These are phyloP conservation scores for Didymosphaeria variabile DNA, from an alignment of 2,329 filamentous ascomycete genomes.

Conservation along the genomic window DNA sequence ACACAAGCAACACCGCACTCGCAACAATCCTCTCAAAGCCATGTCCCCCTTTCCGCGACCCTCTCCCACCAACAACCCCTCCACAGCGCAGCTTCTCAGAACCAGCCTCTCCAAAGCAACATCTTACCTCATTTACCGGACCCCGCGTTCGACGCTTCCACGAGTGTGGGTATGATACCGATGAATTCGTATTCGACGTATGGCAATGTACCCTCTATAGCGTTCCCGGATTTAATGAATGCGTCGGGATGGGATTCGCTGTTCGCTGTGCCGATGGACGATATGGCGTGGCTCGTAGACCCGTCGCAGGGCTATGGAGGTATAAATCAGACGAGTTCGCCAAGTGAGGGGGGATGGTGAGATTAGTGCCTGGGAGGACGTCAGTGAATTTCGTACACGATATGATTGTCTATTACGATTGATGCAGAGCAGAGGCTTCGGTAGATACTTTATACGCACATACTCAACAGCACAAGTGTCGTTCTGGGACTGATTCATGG, in stretches of 20 bases:
- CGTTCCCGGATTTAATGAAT: slow-evolving; percentile 39
- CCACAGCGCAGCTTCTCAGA: slow-evolving; percentile 5
- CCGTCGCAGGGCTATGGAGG: slow-evolving; percentile 27
- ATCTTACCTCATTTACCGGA: slow-evolving; percentile 3
- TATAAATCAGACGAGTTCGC: slow-evolving; percentile 33
- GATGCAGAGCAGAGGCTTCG: too few species aligned
- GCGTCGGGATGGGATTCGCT: slow-evolving; percentile 39
- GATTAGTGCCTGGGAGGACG: background rate
- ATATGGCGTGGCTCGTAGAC: slow-evolving; percentile 31
- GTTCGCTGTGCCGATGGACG: slow-evolving; percentile 41
- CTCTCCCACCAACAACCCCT: slow-evolving; percentile 32
- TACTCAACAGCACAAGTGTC: background rate
- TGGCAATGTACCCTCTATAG: slow-evolving; percentile 28
- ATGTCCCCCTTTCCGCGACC: slow-evolving; percentile 28
- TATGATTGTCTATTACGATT: too few species aligned
- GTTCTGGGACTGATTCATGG: too few species aligned
- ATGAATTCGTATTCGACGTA: slow-evolving; percentile 29
- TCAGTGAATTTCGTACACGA: background rate
- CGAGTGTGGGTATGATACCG: slow-evolving; percentile 29
- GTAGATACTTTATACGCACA: background rate
- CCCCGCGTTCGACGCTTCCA: slow-evolving; percentile 4
- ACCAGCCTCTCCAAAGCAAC: background rate
- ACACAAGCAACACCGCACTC: background rate
- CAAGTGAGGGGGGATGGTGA: slow-evolving; percentile 24
- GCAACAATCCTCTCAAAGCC: slow-evolving; percentile 9